Conservation (phyloP, 73 alveolate genomes). For the Tetrahymena malaccensis region DNA sequence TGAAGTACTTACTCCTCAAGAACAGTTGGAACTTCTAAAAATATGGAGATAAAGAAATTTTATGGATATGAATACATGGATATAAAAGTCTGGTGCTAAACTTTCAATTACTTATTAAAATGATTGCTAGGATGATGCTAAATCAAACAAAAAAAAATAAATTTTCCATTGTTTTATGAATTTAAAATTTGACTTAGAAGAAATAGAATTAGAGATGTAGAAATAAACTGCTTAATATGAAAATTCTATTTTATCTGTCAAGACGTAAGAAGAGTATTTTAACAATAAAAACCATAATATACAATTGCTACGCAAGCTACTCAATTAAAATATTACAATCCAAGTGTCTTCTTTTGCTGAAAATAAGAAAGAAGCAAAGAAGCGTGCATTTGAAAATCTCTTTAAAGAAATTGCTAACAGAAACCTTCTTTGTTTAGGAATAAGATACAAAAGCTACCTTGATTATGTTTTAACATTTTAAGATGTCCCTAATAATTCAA, state of each 20-base stretch:
- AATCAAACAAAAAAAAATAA: background rate
- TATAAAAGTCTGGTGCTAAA: background rate
- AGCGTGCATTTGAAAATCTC: background rate
- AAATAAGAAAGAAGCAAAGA: background rate
- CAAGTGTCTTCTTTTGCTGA: background rate
- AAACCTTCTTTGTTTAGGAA: background rate
- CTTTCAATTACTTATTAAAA: background rate
- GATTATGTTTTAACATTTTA: background rate
- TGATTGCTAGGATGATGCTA: background rate
- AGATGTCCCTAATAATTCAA: background rate
- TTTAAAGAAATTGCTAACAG: background rate
- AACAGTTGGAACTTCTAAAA: background rate
- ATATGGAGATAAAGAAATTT: background rate
- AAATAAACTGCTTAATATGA: background rate
- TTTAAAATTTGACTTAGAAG: background rate
- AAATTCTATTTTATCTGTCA: background rate
- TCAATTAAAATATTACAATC: background rate
- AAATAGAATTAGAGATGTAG: background rate
- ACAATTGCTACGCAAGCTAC: background rate
- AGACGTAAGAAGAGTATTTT: background rate
- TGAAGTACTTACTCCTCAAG: background rate
- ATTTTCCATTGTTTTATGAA: background rate
- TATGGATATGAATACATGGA: background rate
- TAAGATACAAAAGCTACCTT: background rate
- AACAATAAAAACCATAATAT: background rate